Evolutionary conservation across 148 eudicot genomes (phyloP), one percentile per base, ranked within the genome.

Genomic region (Nepenthes gracilis): DNA sequence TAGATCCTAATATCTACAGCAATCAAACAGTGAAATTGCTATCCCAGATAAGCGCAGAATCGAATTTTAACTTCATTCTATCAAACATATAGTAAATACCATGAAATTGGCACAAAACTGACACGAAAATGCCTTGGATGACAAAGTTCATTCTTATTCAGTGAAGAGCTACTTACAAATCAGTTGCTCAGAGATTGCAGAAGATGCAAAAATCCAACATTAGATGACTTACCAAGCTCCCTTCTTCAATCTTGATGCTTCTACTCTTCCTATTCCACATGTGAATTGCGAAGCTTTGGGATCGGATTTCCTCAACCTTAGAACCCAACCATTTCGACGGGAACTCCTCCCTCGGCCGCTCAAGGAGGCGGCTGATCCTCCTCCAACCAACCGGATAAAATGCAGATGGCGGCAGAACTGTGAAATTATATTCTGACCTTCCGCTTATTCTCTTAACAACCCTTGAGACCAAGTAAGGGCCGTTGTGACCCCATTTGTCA

Each of bases 401-500:
- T 0, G 90, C 90, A 57, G 51, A 33, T 0, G 96, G 97, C 2
- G 83, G 83, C 56, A 91, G 47, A 45, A 91, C 71, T 1, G 76
- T 80, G 60, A 85, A 78, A 37, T 80, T 68, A 32, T 47, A 65
- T 1, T 49, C 73, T n/a, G 59, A 48, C 50, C 62, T 67, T n/a
- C 35, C 54, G 7, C 47, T 55, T 2, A 78, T 59, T 70, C 81
- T 79, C 23, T 69, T 54, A 45, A 85, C 85, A 9, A 91, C 97
- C 71, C 97, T 83, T 2, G 97, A 87, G 6, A 87, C 93, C 62
- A 91, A 68, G 60, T 87, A 87, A 51, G 95, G 95, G 35, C 97
- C 97, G 68, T 87, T 85, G 62, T 85, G 83, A 60, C 97, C 97
- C 95, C 95, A 90, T 75, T 82, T 90, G 43, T 85, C 81, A 8